Evolutionary conservation across 805 yeast species (phyloP), one percentile per base, ranked within the genome.

Genomic region (Kuraishia cidri): DNA sequence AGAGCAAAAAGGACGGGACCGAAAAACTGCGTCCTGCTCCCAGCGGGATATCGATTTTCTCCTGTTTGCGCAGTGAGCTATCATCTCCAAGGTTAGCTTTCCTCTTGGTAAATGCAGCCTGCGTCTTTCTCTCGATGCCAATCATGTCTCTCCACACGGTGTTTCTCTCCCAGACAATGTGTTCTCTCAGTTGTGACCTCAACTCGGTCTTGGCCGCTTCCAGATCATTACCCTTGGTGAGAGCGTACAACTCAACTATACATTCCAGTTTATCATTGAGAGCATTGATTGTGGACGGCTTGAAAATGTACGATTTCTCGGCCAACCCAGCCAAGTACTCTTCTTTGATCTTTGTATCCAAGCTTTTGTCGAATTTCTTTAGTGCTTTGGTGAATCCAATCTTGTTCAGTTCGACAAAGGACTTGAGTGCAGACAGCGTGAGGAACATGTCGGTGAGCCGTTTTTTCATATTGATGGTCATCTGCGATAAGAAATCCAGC

Each of bases 81-180:
- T 33, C 24, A 30, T 24, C 18, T 31, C 36, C 36, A 22, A 16
- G 34, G 9, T 24, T 31, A 9, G 24, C 27, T 24, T 38, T 37
- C 39, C 24, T 42, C 42, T 47, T 33, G 28, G 44, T 37, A 26
- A 44, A 29, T 2, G 88, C 87, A 14, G 85, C 86, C 46, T 87
- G 90, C 1, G 88, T 65, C 46, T 83, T 83, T 44, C 95, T 71
- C 52, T 88, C 96, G 45, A 88, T 58, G 15, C 92, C 90, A 51
- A 90, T 80, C 80, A 90, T 79, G 55, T 90, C 97, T 51, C 92
- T 79, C 98, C 98, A 90, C 19, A 90, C 97, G 0, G 97, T 90
- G 53, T 87, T 87, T 54, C 98, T 72, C 58, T 90, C 97, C 94
- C 96, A 90, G 13, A 88, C 95, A 23, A 90, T 83, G 54, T 90